Evolutionary conservation across 176 grass and related monocot genomes (phyloP).

Genomic region (Miscanthus lutarioriparius): DNA sequence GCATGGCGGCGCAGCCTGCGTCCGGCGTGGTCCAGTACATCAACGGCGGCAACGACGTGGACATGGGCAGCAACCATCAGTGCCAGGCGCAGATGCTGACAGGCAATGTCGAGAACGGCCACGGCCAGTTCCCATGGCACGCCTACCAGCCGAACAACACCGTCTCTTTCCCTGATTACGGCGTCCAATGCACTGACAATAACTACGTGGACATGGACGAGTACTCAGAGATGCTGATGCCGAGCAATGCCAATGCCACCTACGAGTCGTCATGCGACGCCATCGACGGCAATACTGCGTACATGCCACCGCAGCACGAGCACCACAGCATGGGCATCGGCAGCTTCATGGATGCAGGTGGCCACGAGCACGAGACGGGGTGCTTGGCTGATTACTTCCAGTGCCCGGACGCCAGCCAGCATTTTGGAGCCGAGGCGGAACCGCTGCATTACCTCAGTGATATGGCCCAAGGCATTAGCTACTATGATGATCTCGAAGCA

Average conservation of each 20-base stretch:
- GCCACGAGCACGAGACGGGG: not conserved
- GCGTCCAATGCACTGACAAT: not conserved
- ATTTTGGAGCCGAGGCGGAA: not conserved
- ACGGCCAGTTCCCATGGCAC: not conserved
- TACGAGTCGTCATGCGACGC: not conserved
- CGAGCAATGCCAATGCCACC: not conserved
- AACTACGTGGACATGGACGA: not conserved
- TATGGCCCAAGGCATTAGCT: not conserved
- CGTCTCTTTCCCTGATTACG: not conserved
- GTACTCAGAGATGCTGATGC: not conserved
- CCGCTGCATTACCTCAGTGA: conserved; percentile 20
- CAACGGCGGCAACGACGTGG: not conserved
- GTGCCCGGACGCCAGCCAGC: not conserved
- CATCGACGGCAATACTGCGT: not conserved
- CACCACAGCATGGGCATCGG: not conserved
- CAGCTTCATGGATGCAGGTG: not conserved
- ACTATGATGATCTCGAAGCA: not conserved
- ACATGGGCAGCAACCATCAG: conserved; percentile 5
- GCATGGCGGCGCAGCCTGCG: not conserved
- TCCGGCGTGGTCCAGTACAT: not conserved
- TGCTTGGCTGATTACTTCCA: not conserved
- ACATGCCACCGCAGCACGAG: not conserved
- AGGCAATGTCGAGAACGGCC: conserved; percentile 5
- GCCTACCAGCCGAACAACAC: not conserved
- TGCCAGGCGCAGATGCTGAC: not conserved